Base-by-base conservation (phyloP, 805 yeast genomes). In the Zygotorulaspora sp. region DNA sequence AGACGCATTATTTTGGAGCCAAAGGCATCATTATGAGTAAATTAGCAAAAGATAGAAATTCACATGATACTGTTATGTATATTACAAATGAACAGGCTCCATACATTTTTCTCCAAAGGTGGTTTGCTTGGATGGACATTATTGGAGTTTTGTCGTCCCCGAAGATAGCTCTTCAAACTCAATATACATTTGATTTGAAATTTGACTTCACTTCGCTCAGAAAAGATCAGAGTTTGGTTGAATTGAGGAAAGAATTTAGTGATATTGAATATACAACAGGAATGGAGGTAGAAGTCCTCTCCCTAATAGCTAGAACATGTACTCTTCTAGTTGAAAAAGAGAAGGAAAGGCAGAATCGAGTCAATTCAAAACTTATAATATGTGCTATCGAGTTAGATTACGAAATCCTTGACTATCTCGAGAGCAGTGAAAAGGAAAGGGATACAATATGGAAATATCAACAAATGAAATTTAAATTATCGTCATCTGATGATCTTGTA, bases 71-170 rank as follows among this genome's bases (percentile, higher is more conserved):
- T 11, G 38, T 20, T 30, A 38, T 25, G 16, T 30, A 49, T 14
- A 19, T 21, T 16, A 47, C 47, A 8, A 17, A 39, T 12, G 56
- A 53, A 18, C 32, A 43, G 2, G 50, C 50, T 25, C 31, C 57
- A 3, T 58, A 75, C 0, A 76, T 64, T 44, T 83, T 83, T 48
- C 62, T 83, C 30, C 65, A 73, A 45, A 61, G 88, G 35, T 80
- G 87, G 85, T 81, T 77, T 53, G 78, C 77, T 0, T 83, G 79
- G 50, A 61, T 79, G 22, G 87, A 80, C 49, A 74, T 80, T 2
- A 65, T 82, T 14, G 81, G 85, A 0, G 71, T 77, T 1, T 61
- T 83, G 16, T 74, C 84, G 1, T 71, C 85, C 0, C 71, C 83
- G 2, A 58, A 47, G 2, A 20, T 42, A 23, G 40, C 37, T 11